A percentile compares a stretch with the other conserved stretches of the same genome.
Evolutionary conservation across 2,329 filamentous ascomycete species (phyloP).

Genomic region (Penicillium olsonii): DNA sequence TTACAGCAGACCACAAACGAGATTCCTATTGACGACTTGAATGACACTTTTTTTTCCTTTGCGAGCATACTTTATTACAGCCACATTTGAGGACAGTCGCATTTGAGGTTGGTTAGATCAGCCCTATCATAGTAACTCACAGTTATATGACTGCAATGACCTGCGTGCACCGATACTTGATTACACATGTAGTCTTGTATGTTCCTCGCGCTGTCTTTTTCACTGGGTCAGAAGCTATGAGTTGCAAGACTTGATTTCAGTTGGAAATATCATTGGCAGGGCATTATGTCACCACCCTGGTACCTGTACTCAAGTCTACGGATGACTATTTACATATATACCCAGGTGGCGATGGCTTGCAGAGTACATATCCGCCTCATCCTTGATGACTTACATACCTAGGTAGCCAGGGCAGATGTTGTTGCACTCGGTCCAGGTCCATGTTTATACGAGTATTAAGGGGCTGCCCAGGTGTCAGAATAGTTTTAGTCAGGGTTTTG

Average conservation of each 20-base stretch:
- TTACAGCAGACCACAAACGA: constrained; percentile 2
- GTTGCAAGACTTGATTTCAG: background rate
- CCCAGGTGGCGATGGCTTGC: too few species aligned
- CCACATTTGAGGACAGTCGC: background rate
- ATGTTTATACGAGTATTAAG: background rate
- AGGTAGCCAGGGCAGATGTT: too few species aligned
- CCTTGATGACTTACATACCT: too few species aligned
- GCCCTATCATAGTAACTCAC: background rate
- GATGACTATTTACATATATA: too few species aligned
- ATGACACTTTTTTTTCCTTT: constrained; percentile 8
- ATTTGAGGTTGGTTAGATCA: background rate
- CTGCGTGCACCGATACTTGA: constrained; percentile 1
- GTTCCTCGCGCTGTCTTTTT: background rate
- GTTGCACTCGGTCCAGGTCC: too few species aligned
- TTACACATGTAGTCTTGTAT: background rate
- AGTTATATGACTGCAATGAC: background rate
- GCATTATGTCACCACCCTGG: too few species aligned
- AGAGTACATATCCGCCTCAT: too few species aligned
- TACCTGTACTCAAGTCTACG: too few species aligned
- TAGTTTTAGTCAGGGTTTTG: background rate
- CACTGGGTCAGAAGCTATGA: background rate
- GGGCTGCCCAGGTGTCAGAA: background rate
- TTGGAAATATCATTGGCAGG: background rate
- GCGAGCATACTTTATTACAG: background rate
- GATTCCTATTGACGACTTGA: constrained; percentile 26